Evolutionary conservation across 2,329 filamentous ascomycete species (phyloP).

Genomic region (Botrytis paeoniae): DNA sequence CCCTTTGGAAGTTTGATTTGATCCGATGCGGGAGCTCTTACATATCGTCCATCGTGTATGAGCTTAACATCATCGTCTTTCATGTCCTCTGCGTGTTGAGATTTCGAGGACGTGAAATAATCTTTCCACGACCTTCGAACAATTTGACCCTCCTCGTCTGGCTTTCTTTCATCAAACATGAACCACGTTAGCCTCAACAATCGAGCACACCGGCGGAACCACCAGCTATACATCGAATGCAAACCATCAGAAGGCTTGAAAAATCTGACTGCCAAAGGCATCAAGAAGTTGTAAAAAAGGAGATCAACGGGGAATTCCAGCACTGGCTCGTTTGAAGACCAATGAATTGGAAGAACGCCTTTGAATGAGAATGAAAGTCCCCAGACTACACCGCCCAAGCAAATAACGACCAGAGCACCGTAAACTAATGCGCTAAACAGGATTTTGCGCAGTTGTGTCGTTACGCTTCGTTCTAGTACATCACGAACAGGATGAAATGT

Average conservation of each 20-base stretch:
- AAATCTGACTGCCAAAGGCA: slow-evolving; percentile 80
- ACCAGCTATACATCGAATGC: slow-evolving; percentile 88
- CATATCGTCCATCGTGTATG: slow-evolving; percentile 70
- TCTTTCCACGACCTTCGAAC: slow-evolving; percentile 59
- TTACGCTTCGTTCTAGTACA: slow-evolving; percentile 87
- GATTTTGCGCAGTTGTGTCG: slow-evolving; percentile 93
- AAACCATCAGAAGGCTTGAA: slow-evolving; percentile 83
- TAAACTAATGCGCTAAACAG: slow-evolving; percentile 95
- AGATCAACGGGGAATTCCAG: slow-evolving; percentile 93
- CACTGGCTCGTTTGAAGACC: slow-evolving; percentile 87
- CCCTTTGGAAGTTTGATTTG: slow-evolving; percentile 92
- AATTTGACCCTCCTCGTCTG: slow-evolving; percentile 77
- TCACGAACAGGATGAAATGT: slow-evolving; percentile 97
- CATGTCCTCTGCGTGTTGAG: slow-evolving; percentile 42
- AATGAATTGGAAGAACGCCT: slow-evolving; percentile 82
- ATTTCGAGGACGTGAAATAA: slow-evolving; percentile 43
- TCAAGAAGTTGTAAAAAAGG: slow-evolving; percentile 94
- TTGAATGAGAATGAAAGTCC: slow-evolving; percentile 67
- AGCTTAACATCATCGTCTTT: slow-evolving; percentile 43
- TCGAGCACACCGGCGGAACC: slow-evolving; percentile 85
- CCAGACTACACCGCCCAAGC: slow-evolving; percentile 95
- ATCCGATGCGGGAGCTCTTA: slow-evolving; percentile 90
- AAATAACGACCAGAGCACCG: slow-evolving; percentile 86
- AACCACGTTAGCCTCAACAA: slow-evolving; percentile 83
- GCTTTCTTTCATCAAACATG: slow-evolving; percentile 77